Evolutionary conservation across 1,284 basidiomycete species (phyloP).

Genomic region (Sparassis latifolia): DNA sequence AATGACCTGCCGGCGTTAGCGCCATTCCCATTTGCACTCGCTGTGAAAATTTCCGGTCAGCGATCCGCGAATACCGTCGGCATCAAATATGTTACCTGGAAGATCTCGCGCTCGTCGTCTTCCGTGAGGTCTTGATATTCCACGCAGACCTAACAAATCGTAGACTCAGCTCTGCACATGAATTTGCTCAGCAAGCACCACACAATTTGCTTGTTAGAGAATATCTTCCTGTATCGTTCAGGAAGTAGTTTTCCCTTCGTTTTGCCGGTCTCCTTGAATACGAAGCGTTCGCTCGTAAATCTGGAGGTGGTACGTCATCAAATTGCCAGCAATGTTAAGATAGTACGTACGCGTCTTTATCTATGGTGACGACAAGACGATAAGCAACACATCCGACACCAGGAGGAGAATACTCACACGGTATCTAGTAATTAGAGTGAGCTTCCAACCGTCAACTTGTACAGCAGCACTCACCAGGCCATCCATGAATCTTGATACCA

Average conservation of each 20-base stretch:
- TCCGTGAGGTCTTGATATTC: slow-evolving; percentile 60
- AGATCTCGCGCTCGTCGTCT: slow-evolving; percentile 66
- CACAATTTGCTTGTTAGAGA: slow-evolving; percentile 59
- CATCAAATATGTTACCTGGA: slow-evolving; percentile 39
- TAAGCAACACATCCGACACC: neutral
- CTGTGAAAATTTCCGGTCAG: slow-evolving; percentile 24
- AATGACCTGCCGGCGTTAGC: slow-evolving; percentile 55
- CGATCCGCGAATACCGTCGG: neutral
- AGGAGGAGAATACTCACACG: slow-evolving; percentile 10
- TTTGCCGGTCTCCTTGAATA: slow-evolving; percentile 38
- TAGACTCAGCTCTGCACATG: neutral
- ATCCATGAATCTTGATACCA: slow-evolving; percentile 51
- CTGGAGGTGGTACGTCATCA: slow-evolving; percentile 13
- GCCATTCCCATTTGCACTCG: slow-evolving; percentile 75
- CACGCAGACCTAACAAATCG: slow-evolving; percentile 42
- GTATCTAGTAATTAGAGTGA: slow-evolving; percentile 8
- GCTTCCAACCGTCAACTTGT: neutral
- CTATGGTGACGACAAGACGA: slow-evolving; percentile 18
- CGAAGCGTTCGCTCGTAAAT: slow-evolving; percentile 43
- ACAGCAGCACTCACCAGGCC: slow-evolving; percentile 41
- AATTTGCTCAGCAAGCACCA: neutral
- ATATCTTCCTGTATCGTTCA: slow-evolving; percentile 44
- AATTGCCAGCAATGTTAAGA: neutral
- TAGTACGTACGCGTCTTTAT: slow-evolving; percentile 47
- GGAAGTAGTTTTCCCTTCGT: slow-evolving; percentile 36